Conservation (phyloP, 176 grass and related monocot species). For the Ampelocalamus luodianensis region DNA sequence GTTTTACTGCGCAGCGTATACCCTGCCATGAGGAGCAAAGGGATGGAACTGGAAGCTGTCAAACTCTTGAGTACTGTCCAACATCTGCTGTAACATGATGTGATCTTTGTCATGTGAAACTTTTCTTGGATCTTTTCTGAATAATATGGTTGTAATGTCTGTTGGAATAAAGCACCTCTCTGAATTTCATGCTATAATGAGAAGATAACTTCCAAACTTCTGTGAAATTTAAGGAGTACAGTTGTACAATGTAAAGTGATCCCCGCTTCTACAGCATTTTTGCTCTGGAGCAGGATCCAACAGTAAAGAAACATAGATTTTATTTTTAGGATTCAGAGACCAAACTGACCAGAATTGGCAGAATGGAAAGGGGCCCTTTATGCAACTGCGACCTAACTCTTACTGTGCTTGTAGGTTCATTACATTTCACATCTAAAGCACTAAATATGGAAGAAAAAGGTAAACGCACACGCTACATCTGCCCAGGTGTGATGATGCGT, state of each 20-base stretch:
- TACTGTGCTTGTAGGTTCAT: constrained; percentile 37
- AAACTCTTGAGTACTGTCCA: background rate
- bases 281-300: constrained; percentile 56
- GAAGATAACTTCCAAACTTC: constrained; percentile 33
- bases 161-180: constrained; percentile 36
- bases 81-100: background rate
- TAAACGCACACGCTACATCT: constrained; percentile 57
- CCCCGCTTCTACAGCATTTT: constrained; percentile 55
- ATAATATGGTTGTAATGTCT: constrained; percentile 27
- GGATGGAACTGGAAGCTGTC: constrained; percentile 8
- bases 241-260: constrained; percentile 49
- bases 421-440: constrained; percentile 46
- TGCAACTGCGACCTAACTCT: constrained; percentile 47
- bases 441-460: constrained; percentile 33
- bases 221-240: constrained; percentile 36
- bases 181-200: constrained; percentile 6
- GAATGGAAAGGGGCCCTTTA: constrained; percentile 48
- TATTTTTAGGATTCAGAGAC: constrained; percentile 42
- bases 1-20: constrained; percentile 45
- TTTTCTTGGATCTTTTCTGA: constrained; percentile 31
- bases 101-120: constrained; percentile 25
- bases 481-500: constrained; percentile 61
- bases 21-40: constrained; percentile 60
- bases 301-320: constrained; percentile 25
- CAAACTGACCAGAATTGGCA: constrained; percentile 53